These are phyloP conservation scores for Brassica hybrid DNA, from an alignment of 441 rosid genomes.

Conservation along the genomic window DNA sequence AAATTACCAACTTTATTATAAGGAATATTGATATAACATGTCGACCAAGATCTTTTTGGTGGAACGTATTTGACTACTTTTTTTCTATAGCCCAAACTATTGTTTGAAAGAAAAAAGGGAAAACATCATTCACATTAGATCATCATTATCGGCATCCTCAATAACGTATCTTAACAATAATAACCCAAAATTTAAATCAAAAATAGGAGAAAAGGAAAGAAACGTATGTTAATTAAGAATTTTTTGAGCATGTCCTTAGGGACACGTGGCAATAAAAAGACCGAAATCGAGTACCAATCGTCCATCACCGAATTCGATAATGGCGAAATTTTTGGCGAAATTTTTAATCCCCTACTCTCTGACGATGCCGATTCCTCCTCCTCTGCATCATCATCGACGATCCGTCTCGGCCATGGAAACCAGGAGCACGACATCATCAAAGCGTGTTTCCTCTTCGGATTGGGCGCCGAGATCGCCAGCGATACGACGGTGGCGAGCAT, in stretches of 20 bases:
- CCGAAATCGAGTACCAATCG: constrained; percentile 29
- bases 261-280: too few relatives aligned
- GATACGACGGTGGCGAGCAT: constrained; percentile 40
- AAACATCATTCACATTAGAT: not conserved
- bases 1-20: constrained; percentile 2
- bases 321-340: constrained; percentile 19
- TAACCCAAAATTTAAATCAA: not conserved
- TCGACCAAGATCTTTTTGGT: not conserved
- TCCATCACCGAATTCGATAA: constrained; percentile 26
- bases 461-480: constrained; percentile 9
- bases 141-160: too few relatives aligned
- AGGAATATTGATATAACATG: constrained; percentile 11
- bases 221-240: too few relatives aligned
- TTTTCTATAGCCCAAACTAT: not conserved
- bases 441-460: constrained; percentile 25
- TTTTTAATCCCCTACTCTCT: not conserved
- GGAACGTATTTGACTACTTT: not conserved
- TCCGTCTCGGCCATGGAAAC: constrained; percentile 35
- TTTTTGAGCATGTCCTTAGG: too few relatives aligned
- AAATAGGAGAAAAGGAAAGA: too few relatives aligned
- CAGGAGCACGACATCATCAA: constrained; percentile 17
- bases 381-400: not conserved
- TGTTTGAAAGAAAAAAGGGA: not conserved
- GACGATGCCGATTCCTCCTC: constrained; percentile 34
- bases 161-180: too few relatives aligned